Conservation (phyloP, 2,329 filamentous ascomycete species). For the Colletotrichum spaethianum region DNA sequence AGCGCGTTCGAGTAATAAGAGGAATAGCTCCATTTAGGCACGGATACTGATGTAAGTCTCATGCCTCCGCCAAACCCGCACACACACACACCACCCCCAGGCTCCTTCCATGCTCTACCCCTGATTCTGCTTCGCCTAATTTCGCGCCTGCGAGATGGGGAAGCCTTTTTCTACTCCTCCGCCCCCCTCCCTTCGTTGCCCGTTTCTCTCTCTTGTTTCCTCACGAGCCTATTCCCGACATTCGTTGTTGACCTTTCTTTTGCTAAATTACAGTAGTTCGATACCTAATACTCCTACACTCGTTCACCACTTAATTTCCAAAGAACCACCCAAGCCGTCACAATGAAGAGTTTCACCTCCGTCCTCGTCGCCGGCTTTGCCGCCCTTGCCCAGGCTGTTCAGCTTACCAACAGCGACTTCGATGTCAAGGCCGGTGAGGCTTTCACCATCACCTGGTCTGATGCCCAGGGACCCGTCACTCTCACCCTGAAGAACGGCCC, state of each 20-base stretch:
- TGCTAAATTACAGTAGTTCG: slow-evolving; percentile 35
- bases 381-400: slow-evolving; percentile 50
- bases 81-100: slow-evolving; percentile 19
- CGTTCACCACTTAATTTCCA: slow-evolving; percentile 30
- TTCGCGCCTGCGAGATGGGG: slow-evolving; percentile 34
- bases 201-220: slow-evolving; percentile 16
- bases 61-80: slow-evolving; percentile 33
- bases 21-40: slow-evolving; percentile 27
- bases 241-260: slow-evolving; percentile 39
- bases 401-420: slow-evolving; percentile 54
- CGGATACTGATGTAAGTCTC: slow-evolving; percentile 38
- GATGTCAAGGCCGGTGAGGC: slow-evolving; percentile 54
- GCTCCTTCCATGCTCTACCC: slow-evolving; percentile 38
- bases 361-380: slow-evolving; percentile 50
- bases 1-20: slow-evolving; percentile 21
- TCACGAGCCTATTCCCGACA: slow-evolving; percentile 39
- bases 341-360: slow-evolving; percentile 52
- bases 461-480: slow-evolving; percentile 57
- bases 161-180: slow-evolving; percentile 39
- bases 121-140: slow-evolving; percentile 40
- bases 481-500: slow-evolving; percentile 58
- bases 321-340: slow-evolving; percentile 44
- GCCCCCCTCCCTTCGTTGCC: slow-evolving; percentile 1
- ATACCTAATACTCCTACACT: slow-evolving; percentile 38
- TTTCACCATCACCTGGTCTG: slow-evolving; percentile 61